Conservation (phyloP, 208 protist genomes). For the Leishmania guyanensis region DNA sequence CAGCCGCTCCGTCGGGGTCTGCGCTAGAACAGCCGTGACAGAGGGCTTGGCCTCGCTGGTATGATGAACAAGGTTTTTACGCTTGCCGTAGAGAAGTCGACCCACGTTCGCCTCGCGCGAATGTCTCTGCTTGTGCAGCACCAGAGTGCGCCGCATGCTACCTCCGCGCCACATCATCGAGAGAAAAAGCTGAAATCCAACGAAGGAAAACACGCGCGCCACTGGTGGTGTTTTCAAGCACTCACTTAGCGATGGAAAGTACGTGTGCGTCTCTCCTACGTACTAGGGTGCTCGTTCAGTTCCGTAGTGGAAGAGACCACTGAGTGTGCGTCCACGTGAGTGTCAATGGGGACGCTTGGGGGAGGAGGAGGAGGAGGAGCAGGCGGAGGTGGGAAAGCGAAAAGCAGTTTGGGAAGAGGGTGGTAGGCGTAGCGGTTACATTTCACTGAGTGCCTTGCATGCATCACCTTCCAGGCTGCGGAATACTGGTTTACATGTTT, state of each 20-base stretch:
- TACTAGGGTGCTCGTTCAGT: background rate
- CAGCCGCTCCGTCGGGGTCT: constrained; percentile 47
- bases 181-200: background rate
- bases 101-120: constrained; percentile 48
- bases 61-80: constrained; percentile 64
- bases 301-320: background rate
- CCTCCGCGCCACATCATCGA: constrained; percentile 6
- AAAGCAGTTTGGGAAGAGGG: background rate
- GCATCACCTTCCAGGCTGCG: background rate
- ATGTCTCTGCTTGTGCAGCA: constrained; percentile 6
- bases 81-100: constrained; percentile 84
- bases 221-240: background rate
- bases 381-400: background rate
- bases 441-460: background rate
- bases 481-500: background rate
- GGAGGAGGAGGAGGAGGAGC: background rate
- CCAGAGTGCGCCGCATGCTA: constrained; percentile 14
- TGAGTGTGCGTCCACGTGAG: background rate
- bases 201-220: background rate
- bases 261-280: background rate
- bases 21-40: constrained; percentile 43
- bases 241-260: background rate
- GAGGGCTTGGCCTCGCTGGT: constrained; percentile 58
- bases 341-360: background rate
- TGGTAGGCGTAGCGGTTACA: background rate